Evolutionary conservation across 768 basidiomycete genomes (phyloP), one percentile per base, ranked within the genome.

Genomic region (Butyriboletus loyo): DNA sequence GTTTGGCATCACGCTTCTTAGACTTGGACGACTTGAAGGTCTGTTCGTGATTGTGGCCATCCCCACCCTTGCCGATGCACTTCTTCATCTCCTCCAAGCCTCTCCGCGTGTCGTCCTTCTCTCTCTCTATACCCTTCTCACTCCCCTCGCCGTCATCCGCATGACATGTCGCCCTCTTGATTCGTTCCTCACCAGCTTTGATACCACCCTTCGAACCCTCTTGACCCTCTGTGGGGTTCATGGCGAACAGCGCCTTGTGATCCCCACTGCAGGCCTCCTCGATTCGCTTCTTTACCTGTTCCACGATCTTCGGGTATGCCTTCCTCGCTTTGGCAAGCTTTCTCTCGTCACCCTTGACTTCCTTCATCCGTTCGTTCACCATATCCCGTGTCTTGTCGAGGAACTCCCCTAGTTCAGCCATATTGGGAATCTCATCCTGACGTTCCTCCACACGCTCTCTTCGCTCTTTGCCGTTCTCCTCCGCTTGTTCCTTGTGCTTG

Each of bases 1-100:
- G 43, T 40, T 68, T 68, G 7, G 66, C 55, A 17, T 54, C 50
- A 11, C 46, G 55, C 46, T 63, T 68, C 48, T 13, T 54, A 5
- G 7, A 17, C n/a, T n/a, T n/a, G n/a, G n/a, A n/a, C n/a, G n/a
- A n/a, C n/a, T n/a, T n/a, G 2, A 39, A n/a, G 15, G 48, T 25
- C 32, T 57, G 49, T 32, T 66, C 53, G 13, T 51, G 47, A 22
- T 49, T 27, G 19, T 58, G 44, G 1, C 30, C 45, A 51, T 61
- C 52, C 19, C 46, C 58, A 8, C 38, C 38, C 35, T 57, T 54
- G 9, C 17, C 25, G 14, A 31, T 30, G 36, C 28, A 4, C 25
- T 54, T 56, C 41, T n/a, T n/a, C 62, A 43, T 49, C 38, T 58
- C 52, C 9, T 64, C 56, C 42, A 54, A 46, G 9, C 54, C 59